A percentile compares a stretch with the other conserved stretches of the same genome.
Conservation (phyloP, 352 stramenopile genomes). For the Phytophthora syringae region DNA sequence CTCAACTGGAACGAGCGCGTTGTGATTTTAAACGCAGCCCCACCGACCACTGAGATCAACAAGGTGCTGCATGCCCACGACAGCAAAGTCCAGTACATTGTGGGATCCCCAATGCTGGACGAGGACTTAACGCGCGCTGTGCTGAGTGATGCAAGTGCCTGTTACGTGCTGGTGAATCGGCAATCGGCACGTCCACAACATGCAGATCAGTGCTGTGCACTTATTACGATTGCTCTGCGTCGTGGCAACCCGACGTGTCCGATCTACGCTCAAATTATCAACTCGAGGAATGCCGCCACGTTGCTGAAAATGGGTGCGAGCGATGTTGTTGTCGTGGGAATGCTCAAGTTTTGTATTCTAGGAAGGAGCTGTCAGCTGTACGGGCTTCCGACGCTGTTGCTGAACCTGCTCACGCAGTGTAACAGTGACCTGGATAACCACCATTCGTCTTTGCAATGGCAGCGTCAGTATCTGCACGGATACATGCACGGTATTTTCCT, state of each 20-base stretch:
- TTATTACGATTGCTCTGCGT: conserved; percentile 80
- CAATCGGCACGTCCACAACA: conserved; percentile 58
- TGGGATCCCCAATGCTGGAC: conserved; percentile 81
- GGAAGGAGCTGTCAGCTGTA: conserved; percentile 70
- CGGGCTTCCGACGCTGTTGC: conserved; percentile 69
- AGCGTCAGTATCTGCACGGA: conserved; percentile 72
- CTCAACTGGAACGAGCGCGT: conserved; percentile 86
- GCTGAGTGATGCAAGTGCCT: conserved; percentile 57
- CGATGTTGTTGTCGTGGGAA: conserved; percentile 71
- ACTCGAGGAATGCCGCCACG: conserved; percentile 62
- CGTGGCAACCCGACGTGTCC: conserved; percentile 71
- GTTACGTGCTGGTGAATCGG: conserved; percentile 77
- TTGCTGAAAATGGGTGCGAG: conserved; percentile 80
- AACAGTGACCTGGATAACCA: conserved; percentile 60
- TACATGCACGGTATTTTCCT: conserved; percentile 79
- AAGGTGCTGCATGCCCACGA: conserved; percentile 80
- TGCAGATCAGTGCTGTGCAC: conserved; percentile 69
- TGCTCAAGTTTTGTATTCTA: conserved; percentile 80
- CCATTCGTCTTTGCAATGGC: conserved; percentile 66
- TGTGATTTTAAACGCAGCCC: conserved; percentile 74
- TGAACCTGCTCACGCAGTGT: conserved; percentile 67
- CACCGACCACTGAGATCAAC: conserved; percentile 69
- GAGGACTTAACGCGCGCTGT: conserved; percentile 74
- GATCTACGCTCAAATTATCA: conserved; percentile 84
- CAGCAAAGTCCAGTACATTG: conserved; percentile 85